Base-by-base conservation (phyloP, 768 basidiomycete genomes). In the Trametes elegans region DNA sequence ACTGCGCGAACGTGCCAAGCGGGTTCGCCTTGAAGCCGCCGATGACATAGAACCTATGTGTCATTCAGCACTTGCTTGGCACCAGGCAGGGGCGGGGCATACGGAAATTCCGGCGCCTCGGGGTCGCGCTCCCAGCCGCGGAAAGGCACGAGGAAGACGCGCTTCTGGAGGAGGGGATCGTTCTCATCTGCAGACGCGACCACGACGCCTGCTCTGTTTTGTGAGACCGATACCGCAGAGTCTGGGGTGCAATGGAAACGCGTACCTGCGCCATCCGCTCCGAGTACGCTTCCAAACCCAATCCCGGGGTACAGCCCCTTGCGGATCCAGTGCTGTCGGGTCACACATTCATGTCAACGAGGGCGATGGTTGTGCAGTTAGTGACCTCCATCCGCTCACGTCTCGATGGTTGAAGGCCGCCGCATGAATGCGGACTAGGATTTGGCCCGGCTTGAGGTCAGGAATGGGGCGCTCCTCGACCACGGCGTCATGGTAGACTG, bases 341-440 rank as follows among this genome's bases (percentile, higher is more conserved):
- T 14, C 14, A n/a, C 48, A 38, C 13, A 23, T 14, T 19, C n/a
- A 21, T 28, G 21, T 35, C 2, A 14, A 27, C 23, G 24, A 55
- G 7, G 16, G 24, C 28, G 18, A 2, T 10, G 16, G 45, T 19
- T 21, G 13, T 31, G 35, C 19, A 16, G 1, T 38, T 16, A 43
- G 9, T 7, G 21, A 24, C 16, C 19, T 10, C 13, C 24, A 18
- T 6, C n/a, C n/a, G 51, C 69, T 48, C 44, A 88, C 87, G 62
- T 90, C 90, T 64, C 85, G 76, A 63, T 85, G 90, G 66, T 93
- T 93, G 74, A 89, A 89, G 14, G 79, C 83, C 0, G 77, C 88
- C 13, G 90, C 87, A 18, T 71, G 74, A 47, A 90, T 80, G 66
- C 78, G 81, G 8, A 91, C 85, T 7, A 88, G 74, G 0, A 91